Percentiles rank a stretch among this genome's conserved stretches.
Evolutionary conservation across 106 monocot genomes (phyloP).

Genomic region (Dendrobium nobile): DNA sequence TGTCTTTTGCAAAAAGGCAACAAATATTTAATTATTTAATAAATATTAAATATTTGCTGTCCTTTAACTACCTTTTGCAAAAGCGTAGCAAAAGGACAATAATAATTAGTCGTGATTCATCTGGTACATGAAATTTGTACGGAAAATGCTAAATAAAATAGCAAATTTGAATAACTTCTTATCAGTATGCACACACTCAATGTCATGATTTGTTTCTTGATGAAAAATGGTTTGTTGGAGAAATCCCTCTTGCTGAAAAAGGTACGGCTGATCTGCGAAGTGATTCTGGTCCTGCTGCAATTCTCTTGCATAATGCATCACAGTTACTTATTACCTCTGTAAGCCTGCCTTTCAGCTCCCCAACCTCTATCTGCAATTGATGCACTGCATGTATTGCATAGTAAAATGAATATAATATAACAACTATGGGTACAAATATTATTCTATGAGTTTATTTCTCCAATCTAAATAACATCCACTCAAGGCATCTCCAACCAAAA

Average conservation of each 20-base stretch:
- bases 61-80: too few relatives aligned
- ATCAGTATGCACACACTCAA: not conserved
- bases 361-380: conserved; percentile 77
- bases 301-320: conserved; percentile 88
- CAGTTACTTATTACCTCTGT: conserved; percentile 96
- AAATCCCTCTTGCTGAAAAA: conserved; percentile 15
- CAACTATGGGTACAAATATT: not conserved
- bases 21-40: too few relatives aligned
- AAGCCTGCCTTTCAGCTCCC: conserved; percentile 87
- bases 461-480: not conserved
- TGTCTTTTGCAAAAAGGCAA: too few relatives aligned
- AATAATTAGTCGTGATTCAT: too few relatives aligned
- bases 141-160: too few relatives aligned
- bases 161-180: not conserved
- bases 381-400: conserved; percentile 41
- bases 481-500: too few relatives aligned
- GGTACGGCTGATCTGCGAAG: conserved; percentile 36
- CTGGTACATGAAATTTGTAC: too few relatives aligned
- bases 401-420: not conserved
- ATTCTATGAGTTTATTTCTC: not conserved
- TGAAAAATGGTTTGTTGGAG: not conserved
- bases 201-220: not conserved
- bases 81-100: too few relatives aligned
- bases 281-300: conserved; percentile 46
- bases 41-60: too few relatives aligned